Evolutionary conservation across 2,329 filamentous ascomycete genomes (phyloP), one percentile per base, ranked within the genome.

Genomic region (Monosporascus sp.): DNA sequence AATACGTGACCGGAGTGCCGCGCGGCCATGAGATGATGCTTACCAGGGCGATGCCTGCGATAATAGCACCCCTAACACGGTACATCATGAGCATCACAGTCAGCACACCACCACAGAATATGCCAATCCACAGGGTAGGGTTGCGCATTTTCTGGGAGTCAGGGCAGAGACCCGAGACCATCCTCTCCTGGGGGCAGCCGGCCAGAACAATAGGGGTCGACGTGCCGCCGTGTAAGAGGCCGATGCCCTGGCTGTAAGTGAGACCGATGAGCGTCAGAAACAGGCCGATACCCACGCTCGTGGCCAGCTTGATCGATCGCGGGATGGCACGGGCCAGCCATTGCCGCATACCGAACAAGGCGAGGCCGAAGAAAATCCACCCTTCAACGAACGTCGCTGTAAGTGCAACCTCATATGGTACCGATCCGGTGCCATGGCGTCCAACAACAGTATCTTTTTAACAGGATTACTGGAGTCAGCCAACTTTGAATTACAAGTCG

Each of bases 371-470:
- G 71, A 96, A 96, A 56, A 95, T 85, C 68, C 88, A 89, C 38
- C 90, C 90, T 70, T 96, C 90, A 15, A 94, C 86, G 66, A 96
- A 95, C 59, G 94, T 90, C 51, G 90, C 90, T 4, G 90, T 94
- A 38, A 95, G 73, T 36, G 90, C 90, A 42, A 92, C 79, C 50
- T 80, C 70, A 66, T 89, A 96, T 1, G 89, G 83, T 8, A 95
- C 84, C 37, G 79, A 76, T 2, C 89, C 89, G 22, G 76, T 80
- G 44, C 90, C 90, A 66, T 92, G 85, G 63, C 77, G 83, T 3
- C 90, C 90, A 52, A 95, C 90, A 45, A 90, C 86, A 65, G 71
- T 63, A 46, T 64, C 42, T 46, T 46, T 27, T 11, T 20, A 7
- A 5, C 14, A 25, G 17, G 20, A 11, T 46, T 17, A 24, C 25